Percentiles rank a stretch among this genome's conserved stretches.
Conservation (phyloP, 2,329 filamentous ascomycete genomes). For the Trichoderma sp. region DNA sequence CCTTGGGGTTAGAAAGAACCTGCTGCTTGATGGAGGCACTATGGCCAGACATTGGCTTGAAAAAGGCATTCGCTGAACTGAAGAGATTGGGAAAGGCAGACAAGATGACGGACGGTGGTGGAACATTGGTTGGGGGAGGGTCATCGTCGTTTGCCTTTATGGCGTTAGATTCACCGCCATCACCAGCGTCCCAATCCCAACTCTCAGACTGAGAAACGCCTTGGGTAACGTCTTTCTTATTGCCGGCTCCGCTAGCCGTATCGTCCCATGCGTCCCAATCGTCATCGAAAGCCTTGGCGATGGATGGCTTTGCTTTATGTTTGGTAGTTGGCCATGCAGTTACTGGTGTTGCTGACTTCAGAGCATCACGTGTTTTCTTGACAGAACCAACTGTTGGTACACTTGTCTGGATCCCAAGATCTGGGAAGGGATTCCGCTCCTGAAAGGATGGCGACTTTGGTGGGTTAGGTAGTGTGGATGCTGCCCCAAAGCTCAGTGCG, state of each 20-base stretch:
- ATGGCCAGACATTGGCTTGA: slow-evolving; percentile 64
- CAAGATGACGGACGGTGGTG: slow-evolving; percentile 81
- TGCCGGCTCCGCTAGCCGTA: slow-evolving; percentile 33
- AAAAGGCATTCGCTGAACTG: slow-evolving; percentile 64
- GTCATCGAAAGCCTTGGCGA: slow-evolving; percentile 38
- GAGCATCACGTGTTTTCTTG: slow-evolving; percentile 29
- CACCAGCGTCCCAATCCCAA: slow-evolving; percentile 55
- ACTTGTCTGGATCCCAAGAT: slow-evolving; percentile 49
- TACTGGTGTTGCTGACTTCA: slow-evolving; percentile 35
- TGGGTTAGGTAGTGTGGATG: slow-evolving; percentile 44
- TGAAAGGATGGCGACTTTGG: slow-evolving; percentile 56
- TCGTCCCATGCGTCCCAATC: slow-evolving; percentile 57
- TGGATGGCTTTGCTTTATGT: slow-evolving; percentile 28
- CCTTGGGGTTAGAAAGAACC: slow-evolving; percentile 63
- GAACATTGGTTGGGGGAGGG: slow-evolving; percentile 79
- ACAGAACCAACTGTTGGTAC: slow-evolving; percentile 40
- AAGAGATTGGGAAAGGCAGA: slow-evolving; percentile 74
- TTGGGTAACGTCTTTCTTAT: slow-evolving; percentile 24
- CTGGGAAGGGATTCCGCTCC: slow-evolving; percentile 54
- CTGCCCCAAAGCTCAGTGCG: slow-evolving; percentile 33
- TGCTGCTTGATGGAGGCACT: slow-evolving; percentile 59
- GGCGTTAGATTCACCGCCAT: slow-evolving; percentile 32
- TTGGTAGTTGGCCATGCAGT: slow-evolving; percentile 46
- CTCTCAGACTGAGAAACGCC: slow-evolving; percentile 30
- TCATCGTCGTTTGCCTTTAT: slow-evolving; percentile 34